Evolutionary conservation across 23 red algal species (phyloP).

Genomic region (Gracilaria caudata): DNA sequence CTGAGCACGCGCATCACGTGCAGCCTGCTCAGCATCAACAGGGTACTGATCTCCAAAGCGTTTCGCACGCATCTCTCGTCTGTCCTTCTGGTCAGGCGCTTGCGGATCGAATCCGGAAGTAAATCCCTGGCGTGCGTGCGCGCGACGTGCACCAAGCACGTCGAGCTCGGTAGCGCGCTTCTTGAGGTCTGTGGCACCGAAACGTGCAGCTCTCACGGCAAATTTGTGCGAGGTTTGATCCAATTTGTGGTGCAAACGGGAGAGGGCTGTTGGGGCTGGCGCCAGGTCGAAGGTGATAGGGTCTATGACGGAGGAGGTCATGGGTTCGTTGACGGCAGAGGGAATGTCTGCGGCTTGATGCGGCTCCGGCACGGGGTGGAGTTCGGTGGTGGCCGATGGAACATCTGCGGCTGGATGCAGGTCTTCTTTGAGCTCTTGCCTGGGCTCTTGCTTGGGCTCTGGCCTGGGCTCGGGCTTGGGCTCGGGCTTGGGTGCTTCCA

Average conservation of each 20-base stretch:
- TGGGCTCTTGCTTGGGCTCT: background rate
- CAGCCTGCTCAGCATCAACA: constrained; percentile 9
- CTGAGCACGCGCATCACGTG: constrained; percentile 3
- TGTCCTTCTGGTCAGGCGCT: constrained; percentile 15
- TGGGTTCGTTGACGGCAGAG: background rate
- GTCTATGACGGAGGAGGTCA: background rate
- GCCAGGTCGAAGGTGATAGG: constrained; percentile 9
- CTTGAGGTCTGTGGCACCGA: constrained; percentile 27
- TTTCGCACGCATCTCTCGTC: constrained; percentile 4
- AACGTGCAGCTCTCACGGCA: constrained; percentile 42
- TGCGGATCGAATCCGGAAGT: constrained; percentile 51
- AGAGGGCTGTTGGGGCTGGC: constrained; percentile 6
- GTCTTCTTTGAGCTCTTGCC: no score
- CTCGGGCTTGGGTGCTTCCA: background rate
- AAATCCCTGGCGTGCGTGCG: constrained; percentile 47
- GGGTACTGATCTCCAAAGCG: constrained; percentile 42
- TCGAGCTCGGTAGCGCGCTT: constrained; percentile 12
- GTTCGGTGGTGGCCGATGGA: background rate
- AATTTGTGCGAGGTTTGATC: constrained; percentile 22
- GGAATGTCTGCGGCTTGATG: background rate
- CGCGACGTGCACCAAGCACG: constrained; percentile 68
- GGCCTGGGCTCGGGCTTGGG: background rate
- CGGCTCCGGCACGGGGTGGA: background rate
- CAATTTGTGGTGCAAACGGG: constrained; percentile 1
- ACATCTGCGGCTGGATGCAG: background rate